Evolutionary conservation across 1,284 basidiomycete species (phyloP), one percentile per base, ranked within the genome.

Genomic region (Porodaedalea pini): DNA sequence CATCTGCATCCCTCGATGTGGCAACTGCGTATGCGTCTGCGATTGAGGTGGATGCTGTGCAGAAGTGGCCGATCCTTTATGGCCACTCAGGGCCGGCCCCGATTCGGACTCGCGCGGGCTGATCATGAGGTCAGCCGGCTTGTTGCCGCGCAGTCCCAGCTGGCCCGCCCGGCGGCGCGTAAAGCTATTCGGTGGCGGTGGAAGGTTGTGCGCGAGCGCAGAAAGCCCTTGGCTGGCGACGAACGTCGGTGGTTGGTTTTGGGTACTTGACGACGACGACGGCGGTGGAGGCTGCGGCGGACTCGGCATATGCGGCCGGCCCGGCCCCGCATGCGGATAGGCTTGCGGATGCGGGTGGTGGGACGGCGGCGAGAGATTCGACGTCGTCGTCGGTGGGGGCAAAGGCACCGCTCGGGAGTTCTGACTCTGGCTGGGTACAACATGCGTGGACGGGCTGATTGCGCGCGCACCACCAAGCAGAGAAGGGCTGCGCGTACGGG

Each of bases 121-220:
- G 72, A 90, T 88, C 62, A 88, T 66, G 59, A 89, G 85, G 66
- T 90, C 88, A 2, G 88, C 87, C 0, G 87, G 87, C 68, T 88
- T 90, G 70, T 75, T 84, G 70, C 82, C 85, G 27, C 72, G 74
- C 15, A 72, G 72, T 3, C 81, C 83, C 0, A 82, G 62, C 60
- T 82, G 80, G 32, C 78, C 80, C 5, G 86, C 84, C 44, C 86
- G 80, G 51, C 87, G 84, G 36, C 79, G 78, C 17, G 85, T 83
- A 69, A 90, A 89, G 69, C 85, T 88, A 67, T 85, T 88, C 19
- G 86, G 80, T 6, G 83, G 85, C 2, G 85, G 79, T 0, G 85
- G 81, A 4, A 88, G 71, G 2, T 75, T 67, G 62, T 71, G 66
- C 8, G 66, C 51, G 11, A 58, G 44, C 13, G 51, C 57, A 23